Percentiles rank a stretch among this genome's conserved stretches.
Conservation (phyloP, 371 early-diverging fungal species). For the Dichotomocladium elegans region DNA sequence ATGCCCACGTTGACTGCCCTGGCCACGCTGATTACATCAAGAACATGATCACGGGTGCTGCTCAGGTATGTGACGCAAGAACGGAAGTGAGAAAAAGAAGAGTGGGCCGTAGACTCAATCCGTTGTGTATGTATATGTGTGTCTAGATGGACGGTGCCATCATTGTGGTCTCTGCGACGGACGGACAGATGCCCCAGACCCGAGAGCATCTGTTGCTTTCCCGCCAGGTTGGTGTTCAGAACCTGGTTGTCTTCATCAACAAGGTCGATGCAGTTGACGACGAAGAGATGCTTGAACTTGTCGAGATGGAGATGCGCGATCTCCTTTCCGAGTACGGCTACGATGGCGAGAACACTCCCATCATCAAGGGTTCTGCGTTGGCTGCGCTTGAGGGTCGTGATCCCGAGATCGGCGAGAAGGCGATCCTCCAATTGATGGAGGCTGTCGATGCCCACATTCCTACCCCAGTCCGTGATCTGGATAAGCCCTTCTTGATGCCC, state of each 20-base stretch:
- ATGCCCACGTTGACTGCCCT: constrained; percentile 99
- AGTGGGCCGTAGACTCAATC: not conserved
- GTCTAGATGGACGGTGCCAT: constrained; percentile 95
- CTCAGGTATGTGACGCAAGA: constrained; percentile 63
- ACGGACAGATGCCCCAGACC: constrained; percentile 94
- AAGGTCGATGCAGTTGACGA: constrained; percentile 98
- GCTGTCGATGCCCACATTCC: constrained; percentile 94
- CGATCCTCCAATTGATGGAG: constrained; percentile 87
- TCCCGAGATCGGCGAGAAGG: constrained; percentile 88
- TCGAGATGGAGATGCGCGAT: constrained; percentile 99
- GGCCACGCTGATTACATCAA: constrained; percentile 99
- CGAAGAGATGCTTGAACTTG: constrained; percentile 95
- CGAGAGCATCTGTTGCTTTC: constrained; percentile 97
- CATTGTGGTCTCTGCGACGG: constrained; percentile 97
- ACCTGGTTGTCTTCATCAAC: constrained; percentile 98
- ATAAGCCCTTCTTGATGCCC: constrained; percentile 99
- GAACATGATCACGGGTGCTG: constrained; percentile 99
- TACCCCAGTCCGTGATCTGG: constrained; percentile 90
- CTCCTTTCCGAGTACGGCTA: constrained; percentile 89
- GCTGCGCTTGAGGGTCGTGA: constrained; percentile 92
- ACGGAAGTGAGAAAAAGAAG: not conserved
- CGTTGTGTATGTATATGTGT: not conserved
- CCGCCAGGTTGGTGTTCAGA: constrained; percentile 94
- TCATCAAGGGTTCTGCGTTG: constrained; percentile 94
- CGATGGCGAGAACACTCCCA: constrained; percentile 91